Evolutionary conservation across 345 rosid species (phyloP), one percentile per base, ranked within the genome.

Genomic region (Nephelium lappaceum): DNA sequence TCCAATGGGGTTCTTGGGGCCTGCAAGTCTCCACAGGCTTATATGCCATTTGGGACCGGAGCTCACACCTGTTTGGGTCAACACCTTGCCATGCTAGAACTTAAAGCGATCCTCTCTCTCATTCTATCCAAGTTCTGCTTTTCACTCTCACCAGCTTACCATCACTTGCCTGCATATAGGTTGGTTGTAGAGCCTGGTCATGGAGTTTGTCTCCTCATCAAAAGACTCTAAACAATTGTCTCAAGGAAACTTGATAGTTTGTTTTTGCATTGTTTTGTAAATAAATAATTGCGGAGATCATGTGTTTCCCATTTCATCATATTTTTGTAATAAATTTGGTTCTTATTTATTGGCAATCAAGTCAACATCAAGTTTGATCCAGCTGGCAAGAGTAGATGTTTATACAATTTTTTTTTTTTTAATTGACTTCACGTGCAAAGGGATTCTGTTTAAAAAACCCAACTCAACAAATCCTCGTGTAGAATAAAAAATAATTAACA

Each of bases 1-100:
- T 71, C 76, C 2, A 62, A 82, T 31, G 94, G 92, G 8, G 38
- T 87, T 16, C 23, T 76, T 11, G 73, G 69, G 61, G 89, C 92
- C 58, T 85, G 88, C 55, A 87, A 85, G 36, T 71, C 63, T 49
- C 85, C 85, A 0, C 86, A 84, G 41, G 88, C 90, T 47, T 86
- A 85, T 76, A 70, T 91, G 42, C 86, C 88, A 0, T 91, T 89
- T 8, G 90, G 89, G 19, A 16, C 74, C 0, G 92, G 91, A 39
- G 69, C 87, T 27, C 80, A 88, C 55, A 57, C 16, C 23, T 89
- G 92, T 49, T 69, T 78, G 1, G 94, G 89, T 8, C 87, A 83
- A 77, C 81, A 88, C 58, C 83, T 90, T 49, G 88, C 91, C 11
- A 73, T 83, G 85, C 67, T 81, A 0, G 91, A 88, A 53, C 58